phyloP scores from a whole-genome alignment of 2,329 filamentous ascomycete genomes.

The Aspergillus proliferans region DNA sequence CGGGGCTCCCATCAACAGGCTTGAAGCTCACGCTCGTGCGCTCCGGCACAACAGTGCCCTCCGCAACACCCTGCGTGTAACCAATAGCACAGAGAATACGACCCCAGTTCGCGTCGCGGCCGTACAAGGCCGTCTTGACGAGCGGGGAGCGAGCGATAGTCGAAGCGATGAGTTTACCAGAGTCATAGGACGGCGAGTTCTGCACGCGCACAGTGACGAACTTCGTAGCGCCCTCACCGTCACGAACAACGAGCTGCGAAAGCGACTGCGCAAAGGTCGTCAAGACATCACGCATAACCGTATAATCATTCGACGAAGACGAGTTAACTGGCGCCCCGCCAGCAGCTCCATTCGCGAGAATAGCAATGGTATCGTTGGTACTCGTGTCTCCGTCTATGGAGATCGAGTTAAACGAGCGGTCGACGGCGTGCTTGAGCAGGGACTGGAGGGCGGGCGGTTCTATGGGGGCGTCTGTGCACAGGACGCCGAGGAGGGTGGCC shows the following conservation, averaged over 20 bases:
- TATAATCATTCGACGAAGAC: slow-evolving; percentile 54
- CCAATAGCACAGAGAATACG: slow-evolving; percentile 92
- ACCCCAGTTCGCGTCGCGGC: slow-evolving; percentile 97
- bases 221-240: slow-evolving; percentile 96
- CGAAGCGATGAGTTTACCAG: slow-evolving; percentile 72
- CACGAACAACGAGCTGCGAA: slow-evolving; percentile 86
- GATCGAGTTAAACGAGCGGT: slow-evolving; percentile 91
- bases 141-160: slow-evolving; percentile 86
- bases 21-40: slow-evolving; percentile 57
- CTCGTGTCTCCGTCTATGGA: slow-evolving; percentile 95
- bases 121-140: slow-evolving; percentile 95
- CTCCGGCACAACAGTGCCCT: slow-evolving; percentile 45
- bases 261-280: slow-evolving; percentile 75
- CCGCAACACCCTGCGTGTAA: slow-evolving; percentile 55
- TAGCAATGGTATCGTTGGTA: slow-evolving; percentile 90
- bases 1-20: slow-evolving; percentile 51
- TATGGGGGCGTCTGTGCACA: slow-evolving; percentile 86
- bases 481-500: slow-evolving; percentile 86
- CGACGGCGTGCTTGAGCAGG: slow-evolving; percentile 67
- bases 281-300: slow-evolving; percentile 64
- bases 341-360: slow-evolving; percentile 92
- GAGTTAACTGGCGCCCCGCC: slow-evolving; percentile 60
- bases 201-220: slow-evolving; percentile 88
- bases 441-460: slow-evolving; percentile 59
- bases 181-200: slow-evolving; percentile 62